Evolutionary conservation across 108 stramenopile genomes (phyloP).

Genomic region (Cylindrotheca closterium): DNA sequence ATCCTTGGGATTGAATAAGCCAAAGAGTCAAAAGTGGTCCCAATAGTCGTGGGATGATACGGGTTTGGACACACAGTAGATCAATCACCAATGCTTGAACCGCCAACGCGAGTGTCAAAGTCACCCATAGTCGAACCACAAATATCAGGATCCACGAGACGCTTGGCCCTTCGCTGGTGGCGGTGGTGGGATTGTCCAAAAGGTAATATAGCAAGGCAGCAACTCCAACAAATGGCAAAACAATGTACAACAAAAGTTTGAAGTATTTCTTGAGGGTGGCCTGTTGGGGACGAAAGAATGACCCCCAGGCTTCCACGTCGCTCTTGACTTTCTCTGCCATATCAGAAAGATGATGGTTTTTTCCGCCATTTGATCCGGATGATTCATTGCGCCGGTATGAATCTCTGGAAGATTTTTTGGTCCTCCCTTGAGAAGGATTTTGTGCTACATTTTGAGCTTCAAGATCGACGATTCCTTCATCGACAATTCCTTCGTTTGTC

Average conservation of each 20-base stretch:
- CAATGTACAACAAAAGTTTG: not conserved
- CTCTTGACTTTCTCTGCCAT: too few relatives aligned
- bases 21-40: slow-evolving; percentile 39
- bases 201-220: not conserved
- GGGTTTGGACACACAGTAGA: slow-evolving; percentile 28
- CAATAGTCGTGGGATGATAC: not conserved
- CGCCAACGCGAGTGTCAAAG: slow-evolving; percentile 21
- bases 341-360: too few relatives aligned
- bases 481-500: too few relatives aligned
- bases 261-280: not conserved
- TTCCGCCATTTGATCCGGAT: too few relatives aligned
- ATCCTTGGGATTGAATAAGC: slow-evolving; percentile 45
- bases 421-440: too few relatives aligned
- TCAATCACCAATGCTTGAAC: slow-evolving; percentile 34
- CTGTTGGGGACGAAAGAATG: slow-evolving; percentile 25
- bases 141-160: slow-evolving; percentile 43
- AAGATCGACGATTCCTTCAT: too few relatives aligned
- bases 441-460: too few relatives aligned
- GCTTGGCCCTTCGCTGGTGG: slow-evolving; percentile 10
- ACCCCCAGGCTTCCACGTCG: slow-evolving; percentile 18
- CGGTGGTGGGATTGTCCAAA: not conserved
- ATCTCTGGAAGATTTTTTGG: too few relatives aligned
- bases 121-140: slow-evolving; percentile 29
- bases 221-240: not conserved
- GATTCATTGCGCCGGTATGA: too few relatives aligned